Conservation (phyloP, 2,329 filamentous ascomycete genomes). For the Alternaria brassicicola region DNA sequence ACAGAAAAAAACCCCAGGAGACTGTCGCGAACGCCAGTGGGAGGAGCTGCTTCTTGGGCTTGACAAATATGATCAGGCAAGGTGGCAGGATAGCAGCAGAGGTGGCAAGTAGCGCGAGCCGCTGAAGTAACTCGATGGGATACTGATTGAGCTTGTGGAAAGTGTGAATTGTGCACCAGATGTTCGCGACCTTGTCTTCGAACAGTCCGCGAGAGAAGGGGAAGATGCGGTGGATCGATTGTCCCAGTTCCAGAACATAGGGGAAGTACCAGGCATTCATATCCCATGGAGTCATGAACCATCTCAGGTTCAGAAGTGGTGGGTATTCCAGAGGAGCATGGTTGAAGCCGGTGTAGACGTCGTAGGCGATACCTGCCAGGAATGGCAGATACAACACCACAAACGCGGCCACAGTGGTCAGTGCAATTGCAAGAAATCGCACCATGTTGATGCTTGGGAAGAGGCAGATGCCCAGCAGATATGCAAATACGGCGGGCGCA, state of each 20-base stretch:
- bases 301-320: slow-evolving; percentile 8
- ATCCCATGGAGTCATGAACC: slow-evolving; percentile 56
- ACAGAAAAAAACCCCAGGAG: slow-evolving; percentile 96
- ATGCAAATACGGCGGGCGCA: slow-evolving; percentile 89
- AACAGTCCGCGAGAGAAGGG: slow-evolving; percentile 95
- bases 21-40: slow-evolving; percentile 81
- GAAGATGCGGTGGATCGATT: slow-evolving; percentile 90
- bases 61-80: slow-evolving; percentile 78
- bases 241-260: slow-evolving; percentile 75
- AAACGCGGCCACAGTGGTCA: slow-evolving; percentile 76
- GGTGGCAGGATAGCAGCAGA: slow-evolving; percentile 77
- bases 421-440: slow-evolving; percentile 75
- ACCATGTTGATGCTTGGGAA: slow-evolving; percentile 71
- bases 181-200: slow-evolving; percentile 98
- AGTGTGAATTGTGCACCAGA: slow-evolving; percentile 93
- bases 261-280: slow-evolving; percentile 74
- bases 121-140: slow-evolving; percentile 73
- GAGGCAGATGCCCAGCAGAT: slow-evolving; percentile 85
- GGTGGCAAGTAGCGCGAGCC: slow-evolving; percentile 75
- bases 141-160: slow-evolving; percentile 84
- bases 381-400: slow-evolving; percentile 77
- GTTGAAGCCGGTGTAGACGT: slow-evolving; percentile 68
- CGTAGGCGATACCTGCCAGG: slow-evolving; percentile 71
- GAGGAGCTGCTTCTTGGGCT: slow-evolving; percentile 76
- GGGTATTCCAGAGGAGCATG: slow-evolving; percentile 36